Evolutionary conservation across 345 rosid genomes (phyloP), one percentile per base, ranked within the genome.

Genomic region (Capsella bursapastoris): DNA sequence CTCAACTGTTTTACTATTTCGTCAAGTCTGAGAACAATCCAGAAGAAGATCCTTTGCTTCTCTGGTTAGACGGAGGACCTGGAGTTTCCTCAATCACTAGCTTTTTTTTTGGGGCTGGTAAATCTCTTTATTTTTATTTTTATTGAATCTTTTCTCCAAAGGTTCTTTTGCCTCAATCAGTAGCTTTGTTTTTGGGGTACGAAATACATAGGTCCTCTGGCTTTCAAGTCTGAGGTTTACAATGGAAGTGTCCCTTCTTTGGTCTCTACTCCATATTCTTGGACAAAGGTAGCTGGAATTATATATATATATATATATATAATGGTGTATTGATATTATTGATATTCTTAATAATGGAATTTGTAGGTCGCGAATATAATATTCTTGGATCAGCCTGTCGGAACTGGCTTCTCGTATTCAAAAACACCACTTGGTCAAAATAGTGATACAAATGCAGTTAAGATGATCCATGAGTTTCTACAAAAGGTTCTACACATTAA

Each of bases 251-350:
- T 87, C 31, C 91, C 92, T 31, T 77, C 82, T 14, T 78, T 87
- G 71, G 66, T 81, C 6, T 72, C 73, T 22, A 88, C 85, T 71
- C 82, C 91, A 34, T 61, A 81, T 73, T 82, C 96, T 64, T 90
- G 93, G 96, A 84, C 92, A 70, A 81, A 85, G 86, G 94, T 79
- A n/a, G n/a, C n/a, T n/a, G n/a, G n/a, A n/a, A n/a, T n/a, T n/a
- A n/a, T n/a, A n/a, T n/a, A 18, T 15, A 52, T 45, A 13, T 16
- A 12, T 7, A 41, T 11, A 47, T 25, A 18, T 18, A n/a, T n/a
- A n/a, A n/a, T n/a, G n/a, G n/a, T n/a, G n/a, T n/a, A n/a, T n/a
- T n/a, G n/a, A n/a, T n/a, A n/a, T n/a, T n/a, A n/a, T n/a, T n/a
- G n/a, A n/a, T n/a, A n/a, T n/a, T n/a, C n/a, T n/a, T n/a, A n/a